Conservation (phyloP, 2,329 filamentous ascomycete genomes). For the Exutisphaerella laricina region DNA sequence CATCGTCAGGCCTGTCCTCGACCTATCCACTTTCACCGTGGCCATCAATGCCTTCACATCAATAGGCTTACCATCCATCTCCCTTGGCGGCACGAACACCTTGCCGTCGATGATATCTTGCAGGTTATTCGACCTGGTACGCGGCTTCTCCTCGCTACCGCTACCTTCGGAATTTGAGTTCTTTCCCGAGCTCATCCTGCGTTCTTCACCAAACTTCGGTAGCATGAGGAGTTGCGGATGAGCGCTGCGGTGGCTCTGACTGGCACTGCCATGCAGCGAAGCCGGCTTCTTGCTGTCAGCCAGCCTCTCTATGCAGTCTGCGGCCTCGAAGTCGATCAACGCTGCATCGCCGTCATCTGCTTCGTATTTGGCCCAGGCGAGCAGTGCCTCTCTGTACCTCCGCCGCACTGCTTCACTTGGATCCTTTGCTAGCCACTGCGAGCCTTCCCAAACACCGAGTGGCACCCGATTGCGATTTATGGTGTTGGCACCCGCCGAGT, state of each 20-base stretch:
- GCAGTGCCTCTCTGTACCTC: conserved; percentile 76
- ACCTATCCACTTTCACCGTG: conserved; percentile 2
- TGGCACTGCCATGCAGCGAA: conserved; percentile 19
- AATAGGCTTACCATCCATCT: conserved; percentile 5
- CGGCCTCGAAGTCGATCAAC: conserved; percentile 24
- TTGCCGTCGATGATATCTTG: conserved; percentile 21
- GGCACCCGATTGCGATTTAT: conserved; percentile 55
- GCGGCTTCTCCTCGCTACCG: conserved; percentile 11
- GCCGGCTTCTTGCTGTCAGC: conserved; percentile 19
- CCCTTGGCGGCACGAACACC: conserved; percentile 8
- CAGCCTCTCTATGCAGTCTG: conserved; percentile 20
- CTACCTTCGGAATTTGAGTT: no score
- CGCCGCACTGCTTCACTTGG: conserved; percentile 70
- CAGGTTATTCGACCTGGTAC: conserved; percentile 18
- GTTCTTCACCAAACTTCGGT: conserved; percentile 17
- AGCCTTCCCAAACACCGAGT: conserved; percentile 89
- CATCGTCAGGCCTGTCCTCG: background rate
- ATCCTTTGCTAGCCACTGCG: conserved; percentile 85
- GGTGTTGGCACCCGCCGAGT: conserved; percentile 18
- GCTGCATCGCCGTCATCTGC: conserved; percentile 28
- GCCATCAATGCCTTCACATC: conserved; percentile 11
- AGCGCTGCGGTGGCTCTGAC: conserved; percentile 18
- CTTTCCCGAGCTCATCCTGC: conserved; percentile 18
- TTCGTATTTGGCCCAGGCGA: conserved; percentile 63
- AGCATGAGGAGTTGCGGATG: conserved; percentile 23